A percentile compares a stretch with the other conserved stretches of the same genome.
Evolutionary conservation across 371 early-diverging fungal genomes (phyloP).

Genomic region (Haplosporangium sp.): DNA sequence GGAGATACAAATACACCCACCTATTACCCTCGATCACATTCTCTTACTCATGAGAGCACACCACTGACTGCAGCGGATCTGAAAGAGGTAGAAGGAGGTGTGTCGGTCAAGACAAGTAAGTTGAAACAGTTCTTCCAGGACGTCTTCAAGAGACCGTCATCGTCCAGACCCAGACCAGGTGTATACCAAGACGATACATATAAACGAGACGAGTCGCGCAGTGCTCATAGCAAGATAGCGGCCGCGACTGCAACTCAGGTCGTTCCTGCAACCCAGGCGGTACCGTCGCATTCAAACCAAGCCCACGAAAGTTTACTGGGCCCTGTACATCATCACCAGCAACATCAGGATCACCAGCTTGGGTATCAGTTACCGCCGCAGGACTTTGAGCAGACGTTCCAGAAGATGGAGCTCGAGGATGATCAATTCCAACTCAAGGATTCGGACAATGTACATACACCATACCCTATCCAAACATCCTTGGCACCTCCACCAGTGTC

Average conservation of each 20-base stretch:
- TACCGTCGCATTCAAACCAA: too few species aligned
- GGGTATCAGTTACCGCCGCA: too few species aligned
- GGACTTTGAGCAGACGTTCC: too few species aligned
- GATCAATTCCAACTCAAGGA: too few species aligned
- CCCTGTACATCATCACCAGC: too few species aligned
- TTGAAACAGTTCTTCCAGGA: conserved; percentile 35
- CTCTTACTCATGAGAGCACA: background rate
- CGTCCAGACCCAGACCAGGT: conserved; percentile 3
- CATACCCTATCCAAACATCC: conserved; percentile 13
- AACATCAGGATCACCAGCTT: too few species aligned
- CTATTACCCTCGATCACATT: conserved; percentile 3
- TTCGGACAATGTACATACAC: conserved; percentile 8
- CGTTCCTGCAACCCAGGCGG: too few species aligned
- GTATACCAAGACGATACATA: background rate
- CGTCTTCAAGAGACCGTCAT: conserved; percentile 32
- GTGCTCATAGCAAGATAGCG: too few species aligned
- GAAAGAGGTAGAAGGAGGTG: background rate
- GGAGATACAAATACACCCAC: background rate
- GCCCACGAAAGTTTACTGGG: too few species aligned
- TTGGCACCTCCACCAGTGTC: conserved; percentile 30
- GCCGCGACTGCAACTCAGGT: background rate
- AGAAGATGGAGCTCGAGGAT: too few species aligned
- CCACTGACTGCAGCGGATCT: too few species aligned
- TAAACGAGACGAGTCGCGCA: too few species aligned
- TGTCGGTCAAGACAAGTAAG: conserved; percentile 9